Percentiles rank a stretch among this genome's conserved stretches.
phyloP scores from a whole-genome alignment of 2,329 filamentous ascomycete genomes.

The Sporothrix pseudoabietina region DNA sequence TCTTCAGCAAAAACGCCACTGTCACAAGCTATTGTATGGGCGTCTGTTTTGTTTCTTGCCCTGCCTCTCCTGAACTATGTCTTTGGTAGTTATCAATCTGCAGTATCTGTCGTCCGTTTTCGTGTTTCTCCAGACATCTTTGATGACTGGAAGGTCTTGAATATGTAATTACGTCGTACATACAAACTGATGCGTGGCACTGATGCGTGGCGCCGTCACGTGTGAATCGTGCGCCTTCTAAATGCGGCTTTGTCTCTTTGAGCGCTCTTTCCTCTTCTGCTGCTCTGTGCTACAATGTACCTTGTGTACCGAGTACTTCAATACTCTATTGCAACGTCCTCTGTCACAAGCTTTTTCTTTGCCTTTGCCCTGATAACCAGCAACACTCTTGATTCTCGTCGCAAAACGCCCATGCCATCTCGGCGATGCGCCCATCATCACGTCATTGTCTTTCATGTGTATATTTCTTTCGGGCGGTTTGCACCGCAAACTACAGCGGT shows the following conservation, averaged over 20 bases:
- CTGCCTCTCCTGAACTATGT: constrained; percentile 5
- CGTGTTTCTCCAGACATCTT: neutral
- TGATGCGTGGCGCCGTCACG: constrained; percentile 3
- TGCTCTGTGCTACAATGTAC: neutral
- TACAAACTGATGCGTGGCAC: neutral
- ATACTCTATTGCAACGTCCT: neutral
- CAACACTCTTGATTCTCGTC: neutral
- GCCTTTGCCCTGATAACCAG: neutral
- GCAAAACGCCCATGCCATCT: neutral
- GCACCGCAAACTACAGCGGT: neutral
- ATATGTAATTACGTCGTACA: no score
- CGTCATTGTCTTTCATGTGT: constrained; percentile 6
- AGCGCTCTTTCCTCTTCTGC: neutral
- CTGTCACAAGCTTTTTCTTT: constrained; percentile 32
- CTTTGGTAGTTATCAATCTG: neutral
- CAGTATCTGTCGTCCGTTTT: neutral
- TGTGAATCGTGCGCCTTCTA: neutral
- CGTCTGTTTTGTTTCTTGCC: neutral
- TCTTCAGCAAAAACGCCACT: constrained; percentile 23
- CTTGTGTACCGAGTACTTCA: neutral
- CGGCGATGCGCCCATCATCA: neutral
- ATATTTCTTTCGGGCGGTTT: neutral
- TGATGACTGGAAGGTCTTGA: constrained; percentile 12
- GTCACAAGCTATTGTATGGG: constrained; percentile 15
- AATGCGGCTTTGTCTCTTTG: constrained; percentile 6